Percentiles rank a stretch among this genome's conserved stretches.
These are phyloP conservation scores for Daldinia vernicosa DNA, from an alignment of 495 filamentous ascomycete genomes.

Conservation along the genomic window DNA sequence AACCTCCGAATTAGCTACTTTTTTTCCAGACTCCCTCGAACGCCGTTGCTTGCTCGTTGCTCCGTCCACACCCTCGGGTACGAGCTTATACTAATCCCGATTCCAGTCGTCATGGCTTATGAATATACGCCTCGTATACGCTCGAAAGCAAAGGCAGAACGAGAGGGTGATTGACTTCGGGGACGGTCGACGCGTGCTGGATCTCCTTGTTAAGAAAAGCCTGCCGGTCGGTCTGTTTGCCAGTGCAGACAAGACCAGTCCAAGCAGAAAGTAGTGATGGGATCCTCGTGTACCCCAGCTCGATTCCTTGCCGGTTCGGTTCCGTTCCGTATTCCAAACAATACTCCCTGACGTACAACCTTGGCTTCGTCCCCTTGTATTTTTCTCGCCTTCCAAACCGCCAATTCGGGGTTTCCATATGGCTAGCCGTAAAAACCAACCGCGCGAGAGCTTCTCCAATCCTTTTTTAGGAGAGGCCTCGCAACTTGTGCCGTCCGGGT, in stretches of 20 bases:
- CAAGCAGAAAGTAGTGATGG: slow-evolving; percentile 2
- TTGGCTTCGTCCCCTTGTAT: slow-evolving; percentile 12
- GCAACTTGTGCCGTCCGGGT: slow-evolving; percentile 41
- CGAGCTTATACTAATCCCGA: slow-evolving; percentile 11
- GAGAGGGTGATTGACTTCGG: slow-evolving; percentile 6
- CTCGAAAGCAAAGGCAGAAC: slow-evolving; percentile 4
- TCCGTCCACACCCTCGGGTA: slow-evolving; percentile 5
- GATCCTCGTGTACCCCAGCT: slow-evolving; percentile 10
- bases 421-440: slow-evolving; percentile 31
- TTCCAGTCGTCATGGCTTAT: slow-evolving; percentile 23
- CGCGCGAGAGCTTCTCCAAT: slow-evolving; percentile 21
- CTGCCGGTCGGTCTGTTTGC: slow-evolving; percentile 1
- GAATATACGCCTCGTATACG: slow-evolving; percentile 8
- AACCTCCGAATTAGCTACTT: slow-evolving; percentile 1
- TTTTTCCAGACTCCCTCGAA: slow-evolving; percentile 36
- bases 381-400: slow-evolving; percentile 16
- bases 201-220: slow-evolving; percentile 2
- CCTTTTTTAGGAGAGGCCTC: slow-evolving; percentile 24
- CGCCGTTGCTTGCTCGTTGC: slow-evolving; percentile 33
- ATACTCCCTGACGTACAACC: slow-evolving; percentile 8
- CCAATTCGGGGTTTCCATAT: slow-evolving; percentile 9
- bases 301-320: slow-evolving; percentile 16
- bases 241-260: slow-evolving; percentile 3
- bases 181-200: slow-evolving; percentile 6
- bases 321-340: slow-evolving; percentile 16